Conservation (phyloP, 495 filamentous ascomycete genomes). For the Saxophila tyrrhenica region DNA sequence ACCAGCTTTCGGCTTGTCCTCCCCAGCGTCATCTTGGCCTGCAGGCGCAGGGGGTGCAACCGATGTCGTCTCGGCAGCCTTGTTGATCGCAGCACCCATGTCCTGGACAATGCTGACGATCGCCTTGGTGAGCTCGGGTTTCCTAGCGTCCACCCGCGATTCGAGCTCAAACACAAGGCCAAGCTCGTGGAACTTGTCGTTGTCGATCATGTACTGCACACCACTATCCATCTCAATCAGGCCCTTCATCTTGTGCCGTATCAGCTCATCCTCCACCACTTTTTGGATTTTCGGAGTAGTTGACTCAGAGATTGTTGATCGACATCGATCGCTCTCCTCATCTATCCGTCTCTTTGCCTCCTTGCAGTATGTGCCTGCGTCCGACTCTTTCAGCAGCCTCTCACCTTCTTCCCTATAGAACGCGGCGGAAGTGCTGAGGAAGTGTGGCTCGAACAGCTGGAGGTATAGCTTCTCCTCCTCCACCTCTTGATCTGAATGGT, state of each 20-base stretch:
- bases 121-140: conserved; percentile 53
- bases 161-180: conserved; percentile 66
- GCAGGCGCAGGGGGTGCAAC: conserved; percentile 16
- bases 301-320: conserved; percentile 58
- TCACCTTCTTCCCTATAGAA: conserved; percentile 74
- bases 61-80: conserved; percentile 38
- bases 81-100: conserved; percentile 72
- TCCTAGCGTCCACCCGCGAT: conserved; percentile 64
- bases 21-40: conserved; percentile 20
- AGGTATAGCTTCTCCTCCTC: conserved; percentile 72
- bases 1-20: conserved; percentile 22
- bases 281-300: conserved; percentile 62
- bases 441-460: conserved; percentile 68
- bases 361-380: conserved; percentile 76
- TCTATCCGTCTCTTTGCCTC: conserved; percentile 57
- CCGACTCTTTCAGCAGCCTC: conserved; percentile 58
- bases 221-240: conserved; percentile 81
- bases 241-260: conserved; percentile 61
- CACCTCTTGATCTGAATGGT: conserved; percentile 65
- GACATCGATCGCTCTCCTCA: conserved; percentile 74
- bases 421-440: conserved; percentile 51
- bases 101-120: conserved; percentile 67
- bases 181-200: conserved; percentile 68
- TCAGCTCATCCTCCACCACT: conserved; percentile 72
- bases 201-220: conserved; percentile 80